phyloP scores from a whole-genome alignment of 345 rosid genomes.

The Brassica incana region DNA sequence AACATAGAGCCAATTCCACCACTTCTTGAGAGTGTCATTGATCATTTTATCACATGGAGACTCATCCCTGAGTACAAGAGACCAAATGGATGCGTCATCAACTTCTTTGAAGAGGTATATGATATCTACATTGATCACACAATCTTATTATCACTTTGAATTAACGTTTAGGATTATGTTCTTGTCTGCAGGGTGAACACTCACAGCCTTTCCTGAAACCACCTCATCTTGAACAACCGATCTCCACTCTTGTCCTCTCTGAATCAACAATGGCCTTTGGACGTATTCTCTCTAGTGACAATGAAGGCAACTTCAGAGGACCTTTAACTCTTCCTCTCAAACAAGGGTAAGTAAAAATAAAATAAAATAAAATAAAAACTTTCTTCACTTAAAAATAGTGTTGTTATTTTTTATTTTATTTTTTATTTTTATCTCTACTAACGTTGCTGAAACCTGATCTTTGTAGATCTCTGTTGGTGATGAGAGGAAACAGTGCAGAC shows the following conservation, averaged over 20 bases:
- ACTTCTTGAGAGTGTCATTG: constrained; percentile 74
- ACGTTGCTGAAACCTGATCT: background rate
- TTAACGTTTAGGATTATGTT: background rate
- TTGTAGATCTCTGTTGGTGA: constrained; percentile 74
- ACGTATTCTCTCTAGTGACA: constrained; percentile 66
- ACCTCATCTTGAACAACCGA: constrained; percentile 91
- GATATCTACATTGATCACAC: constrained; percentile 8
- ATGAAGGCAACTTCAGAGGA: constrained; percentile 85
- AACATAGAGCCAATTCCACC: constrained; percentile 84
- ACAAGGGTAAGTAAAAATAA: constrained; percentile 55
- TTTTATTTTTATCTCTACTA: background rate
- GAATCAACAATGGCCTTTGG: constrained; percentile 93
- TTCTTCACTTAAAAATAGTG: background rate
- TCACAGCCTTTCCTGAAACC: constrained; percentile 94
- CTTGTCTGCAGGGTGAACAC: constrained; percentile 66
- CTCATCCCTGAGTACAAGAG: constrained; percentile 76
- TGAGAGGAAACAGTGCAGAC: constrained; percentile 91
- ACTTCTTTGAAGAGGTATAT: constrained; percentile 91
- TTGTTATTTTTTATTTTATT: background rate
- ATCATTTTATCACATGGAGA: constrained; percentile 82
- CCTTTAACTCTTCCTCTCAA: constrained; percentile 66
- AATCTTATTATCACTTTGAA: background rate
- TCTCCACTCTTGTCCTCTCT: constrained; percentile 81
- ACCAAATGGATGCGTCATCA: constrained; percentile 90
- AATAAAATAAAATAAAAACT: too few species aligned